Percentiles rank a stretch among this genome's conserved stretches.
Evolutionary conservation across 164 flowering plant species (phyloP).

Genomic region (Protea cynaroides): DNA sequence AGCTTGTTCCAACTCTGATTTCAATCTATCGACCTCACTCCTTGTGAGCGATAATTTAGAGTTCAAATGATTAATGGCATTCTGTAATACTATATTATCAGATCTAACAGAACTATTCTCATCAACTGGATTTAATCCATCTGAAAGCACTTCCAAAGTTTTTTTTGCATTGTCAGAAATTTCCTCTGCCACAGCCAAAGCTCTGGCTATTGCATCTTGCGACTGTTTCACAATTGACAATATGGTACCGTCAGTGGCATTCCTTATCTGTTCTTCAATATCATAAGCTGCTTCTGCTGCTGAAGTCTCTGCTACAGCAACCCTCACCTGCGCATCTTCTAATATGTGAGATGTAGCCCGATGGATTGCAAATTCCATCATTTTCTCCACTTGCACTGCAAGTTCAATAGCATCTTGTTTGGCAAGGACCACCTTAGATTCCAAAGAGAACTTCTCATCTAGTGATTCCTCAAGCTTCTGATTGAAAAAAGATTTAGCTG

Average conservation of each 20-base stretch:
- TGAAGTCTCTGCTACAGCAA: slow-evolving; percentile 54
- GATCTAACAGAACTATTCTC: slow-evolving; percentile 35
- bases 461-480: slow-evolving; percentile 39
- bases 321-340: slow-evolving; percentile 41
- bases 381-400: slow-evolving; percentile 59
- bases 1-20: slow-evolving; percentile 36
- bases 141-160: slow-evolving; percentile 22
- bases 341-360: slow-evolving; percentile 55
- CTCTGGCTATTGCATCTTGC: slow-evolving; percentile 44
- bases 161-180: slow-evolving; percentile 35
- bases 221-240: slow-evolving; percentile 43
- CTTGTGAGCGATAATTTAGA: slow-evolving; percentile 29
- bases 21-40: slow-evolving; percentile 37
- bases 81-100: slow-evolving; percentile 34
- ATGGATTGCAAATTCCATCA: slow-evolving; percentile 47
- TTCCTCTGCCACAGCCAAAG: slow-evolving; percentile 39
- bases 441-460: slow-evolving; percentile 46
- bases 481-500: slow-evolving; percentile 40
- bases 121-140: slow-evolving; percentile 28
- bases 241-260: slow-evolving; percentile 38
- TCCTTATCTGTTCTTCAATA: slow-evolving; percentile 46
- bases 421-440: slow-evolving; percentile 45
- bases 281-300: slow-evolving; percentile 51
- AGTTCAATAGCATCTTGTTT: slow-evolving; percentile 56
- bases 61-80: slow-evolving; percentile 31